Conservation (phyloP, 2,329 filamentous ascomycete species). For the Arthrobotrys iridis region DNA sequence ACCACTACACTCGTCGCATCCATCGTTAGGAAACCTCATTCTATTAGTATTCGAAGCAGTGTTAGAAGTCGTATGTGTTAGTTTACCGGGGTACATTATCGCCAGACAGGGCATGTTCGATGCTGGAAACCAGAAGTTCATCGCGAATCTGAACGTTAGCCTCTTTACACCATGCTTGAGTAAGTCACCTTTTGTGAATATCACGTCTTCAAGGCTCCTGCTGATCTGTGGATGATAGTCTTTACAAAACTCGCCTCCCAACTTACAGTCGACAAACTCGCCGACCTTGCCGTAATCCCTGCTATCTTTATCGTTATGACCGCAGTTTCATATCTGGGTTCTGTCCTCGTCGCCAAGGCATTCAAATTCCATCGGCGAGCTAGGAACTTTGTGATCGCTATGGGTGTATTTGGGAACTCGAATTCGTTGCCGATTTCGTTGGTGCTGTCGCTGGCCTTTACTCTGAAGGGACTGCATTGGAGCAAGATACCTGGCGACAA, state of each 20-base stretch:
- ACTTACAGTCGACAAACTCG: conserved; percentile 87
- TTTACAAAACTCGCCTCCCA: conserved; percentile 97
- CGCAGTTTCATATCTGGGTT: conserved; percentile 81
- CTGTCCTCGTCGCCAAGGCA: conserved; percentile 74
- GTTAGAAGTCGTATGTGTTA: conserved; percentile 93
- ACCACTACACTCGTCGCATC: conserved; percentile 33
- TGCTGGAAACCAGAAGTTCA: conserved; percentile 93
- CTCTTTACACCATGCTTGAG: conserved; percentile 96
- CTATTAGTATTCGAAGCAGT: conserved; percentile 94
- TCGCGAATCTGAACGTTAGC: conserved; percentile 94
- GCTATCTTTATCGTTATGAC: conserved; percentile 91
- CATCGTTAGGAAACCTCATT: conserved; percentile 70
- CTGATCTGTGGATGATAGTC: conserved; percentile 67
- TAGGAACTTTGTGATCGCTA: conserved; percentile 93
- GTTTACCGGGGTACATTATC: conserved; percentile 90
- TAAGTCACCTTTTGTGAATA: conserved; percentile 64
- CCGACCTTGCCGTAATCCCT: conserved; percentile 93
- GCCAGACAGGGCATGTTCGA: conserved; percentile 92
- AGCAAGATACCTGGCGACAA: conserved; percentile 89
- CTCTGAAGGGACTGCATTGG: conserved; percentile 91
- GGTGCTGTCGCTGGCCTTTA: conserved; percentile 91
- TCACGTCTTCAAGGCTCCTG: neutral
- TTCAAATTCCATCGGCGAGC: conserved; percentile 86
- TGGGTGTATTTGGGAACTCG: conserved; percentile 93
- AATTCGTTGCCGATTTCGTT: conserved; percentile 97